phyloP scores from a whole-genome alignment of 768 basidiomycete species.

The Leccinum imitatum region DNA sequence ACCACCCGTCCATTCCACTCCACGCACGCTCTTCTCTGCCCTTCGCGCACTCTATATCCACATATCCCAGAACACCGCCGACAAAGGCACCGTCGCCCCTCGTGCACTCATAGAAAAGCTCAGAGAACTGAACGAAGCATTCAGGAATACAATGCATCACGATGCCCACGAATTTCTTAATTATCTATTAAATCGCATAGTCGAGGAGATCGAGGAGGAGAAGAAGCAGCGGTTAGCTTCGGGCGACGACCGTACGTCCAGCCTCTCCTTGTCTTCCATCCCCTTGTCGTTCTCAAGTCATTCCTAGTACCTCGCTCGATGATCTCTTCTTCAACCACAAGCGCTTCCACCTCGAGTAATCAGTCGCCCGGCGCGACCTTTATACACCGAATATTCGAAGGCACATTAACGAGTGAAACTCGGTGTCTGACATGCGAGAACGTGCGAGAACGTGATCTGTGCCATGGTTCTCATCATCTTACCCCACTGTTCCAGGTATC shows the following conservation, averaged over 20 bases:
- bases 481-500: slow-evolving; percentile 55
- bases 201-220: slow-evolving; percentile 88
- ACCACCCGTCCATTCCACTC: slow-evolving; percentile 52
- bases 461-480: slow-evolving; percentile 12
- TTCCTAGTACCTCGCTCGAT: slow-evolving; percentile 59
- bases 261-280: neutral
- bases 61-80: slow-evolving; percentile 75
- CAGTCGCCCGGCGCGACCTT: slow-evolving; percentile 63
- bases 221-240: slow-evolving; percentile 45
- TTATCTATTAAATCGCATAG: slow-evolving; percentile 87
- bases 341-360: slow-evolving; percentile 47
- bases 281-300: slow-evolving; percentile 7
- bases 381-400: slow-evolving; percentile 92
- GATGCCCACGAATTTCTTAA: slow-evolving; percentile 99
- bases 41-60: slow-evolving; percentile 87
- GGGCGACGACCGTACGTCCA: slow-evolving; percentile 65
- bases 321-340: slow-evolving; percentile 50
- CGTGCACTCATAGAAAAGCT: slow-evolving; percentile 92
- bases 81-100: slow-evolving; percentile 86
- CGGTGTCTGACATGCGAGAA: slow-evolving; percentile 98
- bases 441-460: slow-evolving; percentile 42
- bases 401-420: slow-evolving; percentile 93
- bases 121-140: slow-evolving; percentile 88
- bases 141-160: slow-evolving; percentile 91
- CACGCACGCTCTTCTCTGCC: slow-evolving; percentile 85